These are phyloP conservation scores for Penicillium argentinense DNA, from an alignment of 495 filamentous ascomycete species.

Conservation along the genomic window DNA sequence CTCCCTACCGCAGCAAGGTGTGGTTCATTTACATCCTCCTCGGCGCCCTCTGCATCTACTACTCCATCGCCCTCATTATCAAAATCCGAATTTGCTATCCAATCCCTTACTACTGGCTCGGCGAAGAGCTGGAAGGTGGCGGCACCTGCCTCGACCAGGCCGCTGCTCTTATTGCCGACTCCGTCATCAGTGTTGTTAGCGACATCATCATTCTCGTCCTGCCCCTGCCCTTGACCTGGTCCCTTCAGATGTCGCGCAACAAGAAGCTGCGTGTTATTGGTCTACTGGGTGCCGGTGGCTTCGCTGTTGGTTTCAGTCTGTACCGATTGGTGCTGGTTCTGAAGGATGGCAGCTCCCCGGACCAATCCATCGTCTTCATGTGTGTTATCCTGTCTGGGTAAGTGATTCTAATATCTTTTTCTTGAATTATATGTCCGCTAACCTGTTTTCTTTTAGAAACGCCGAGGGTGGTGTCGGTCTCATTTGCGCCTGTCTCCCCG, in stretches of 20 bases:
- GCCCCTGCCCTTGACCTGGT: conserved; percentile 48
- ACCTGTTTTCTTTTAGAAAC: conserved; percentile 27
- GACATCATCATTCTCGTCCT: conserved; percentile 48
- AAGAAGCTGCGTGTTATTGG: conserved; percentile 47
- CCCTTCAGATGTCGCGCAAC: conserved; percentile 45
- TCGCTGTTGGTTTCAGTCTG: conserved; percentile 47
- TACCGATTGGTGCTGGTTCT: conserved; percentile 46
- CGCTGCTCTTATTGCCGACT: conserved; percentile 46
- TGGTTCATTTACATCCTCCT: conserved; percentile 47
- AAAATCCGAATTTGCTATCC: conserved; percentile 28
- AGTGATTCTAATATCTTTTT: conserved; percentile 10
- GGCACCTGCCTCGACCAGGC: conserved; percentile 41
- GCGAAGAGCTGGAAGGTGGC: conserved; percentile 1
- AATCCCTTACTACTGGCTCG: conserved; percentile 24
- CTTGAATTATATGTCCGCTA: background rate
- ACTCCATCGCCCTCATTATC: conserved; percentile 23
- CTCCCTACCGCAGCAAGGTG: conserved; percentile 38
- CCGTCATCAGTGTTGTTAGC: conserved; percentile 46
- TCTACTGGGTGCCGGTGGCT: conserved; percentile 45
- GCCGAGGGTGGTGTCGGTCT: conserved; percentile 48
- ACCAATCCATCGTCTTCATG: conserved; percentile 44
- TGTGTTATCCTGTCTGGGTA: conserved; percentile 48
- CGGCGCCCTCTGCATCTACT: conserved; percentile 43
- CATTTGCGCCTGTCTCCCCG: conserved; percentile 49
- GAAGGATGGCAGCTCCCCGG: conserved; percentile 25